Evolutionary conservation across 805 yeast genomes (phyloP), one percentile per base, ranked within the genome.

Genomic region (Candida khao-thaluensis): DNA sequence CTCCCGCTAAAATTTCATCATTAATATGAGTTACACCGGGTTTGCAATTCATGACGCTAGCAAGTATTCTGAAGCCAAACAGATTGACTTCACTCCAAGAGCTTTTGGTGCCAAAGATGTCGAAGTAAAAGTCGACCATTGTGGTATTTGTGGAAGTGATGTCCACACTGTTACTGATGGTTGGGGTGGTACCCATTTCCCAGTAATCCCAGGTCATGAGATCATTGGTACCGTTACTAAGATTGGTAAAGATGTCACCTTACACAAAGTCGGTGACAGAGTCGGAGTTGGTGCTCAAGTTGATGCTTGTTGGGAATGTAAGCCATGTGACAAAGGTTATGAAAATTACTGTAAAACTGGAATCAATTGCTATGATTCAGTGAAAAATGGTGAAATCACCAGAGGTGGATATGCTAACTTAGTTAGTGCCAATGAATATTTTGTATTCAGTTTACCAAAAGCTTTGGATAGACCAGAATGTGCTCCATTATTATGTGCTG

Each of bases 281-380:
- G 95, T 83, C 15, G 95, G 93, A 35, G 74, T 84, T 35, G 95
- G 95, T 51, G 93, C 93, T 17, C 79, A 76, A 53, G 67, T 72
- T 17, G 67, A 64, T 37, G 66, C 83, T 17, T 85, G 95, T 65
- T 61, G 72, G 43, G 65, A 74, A n/a, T 86, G 95, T 64, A 50
- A 65, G 37, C 69, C 78, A 54, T 86, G 79, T 51, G 31, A 46
- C 6, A 15, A 37, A 23, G 57, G 59, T 34, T 54, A 59, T 42
- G 71, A 70, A 48, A 65, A 62, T 41, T 77, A 76, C 65, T 85
- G 95, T 64, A 40, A 44, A 14, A 55, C 68, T 11, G 60, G 65
- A 35, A 69, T 68, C 26, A 51, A 58, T 37, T 82, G 90, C 16
- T 84, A 82, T 62, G 38, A 56, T 71, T 61, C 65, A 56, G 79